Evolutionary conservation across 768 basidiomycete species (phyloP).

Genomic region (Chalciporus pseudorubinellus): DNA sequence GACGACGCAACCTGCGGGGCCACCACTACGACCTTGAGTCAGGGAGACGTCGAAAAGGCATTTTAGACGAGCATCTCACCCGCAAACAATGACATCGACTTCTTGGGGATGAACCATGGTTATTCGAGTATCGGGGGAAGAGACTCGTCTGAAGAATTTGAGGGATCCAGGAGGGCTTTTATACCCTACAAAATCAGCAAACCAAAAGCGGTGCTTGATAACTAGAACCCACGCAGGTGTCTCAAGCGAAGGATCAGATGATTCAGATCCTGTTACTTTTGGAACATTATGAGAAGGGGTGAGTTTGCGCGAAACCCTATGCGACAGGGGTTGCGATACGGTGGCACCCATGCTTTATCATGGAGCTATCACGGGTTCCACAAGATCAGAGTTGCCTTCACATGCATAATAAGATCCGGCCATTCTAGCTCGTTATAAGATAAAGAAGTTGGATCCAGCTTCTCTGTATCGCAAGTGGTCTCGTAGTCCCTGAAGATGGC

Average conservation of each 20-base stretch:
- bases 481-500: not conserved
- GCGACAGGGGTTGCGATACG: not conserved
- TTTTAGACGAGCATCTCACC: constrained; percentile 31
- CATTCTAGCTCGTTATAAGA: not conserved
- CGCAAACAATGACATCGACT: constrained; percentile 70
- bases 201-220: constrained; percentile 6
- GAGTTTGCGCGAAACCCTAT: not conserved
- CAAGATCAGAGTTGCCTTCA: not conserved
- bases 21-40: constrained; percentile 40
- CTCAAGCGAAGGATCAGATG: constrained; percentile 14
- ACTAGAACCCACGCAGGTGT: not conserved
- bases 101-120: constrained; percentile 57
- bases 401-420: constrained; percentile 1
- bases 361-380: not conserved
- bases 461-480: not conserved
- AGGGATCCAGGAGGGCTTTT: constrained; percentile 4
- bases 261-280: constrained; percentile 1
- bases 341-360: too few relatives aligned
- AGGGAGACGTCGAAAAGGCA: constrained; percentile 1
- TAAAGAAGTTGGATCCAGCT: not conserved
- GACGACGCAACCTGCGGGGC: constrained; percentile 64
- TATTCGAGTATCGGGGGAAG: constrained; percentile 1
- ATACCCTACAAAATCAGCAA: constrained; percentile 8
- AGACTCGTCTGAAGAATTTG: not conserved
- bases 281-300: not conserved